Evolutionary conservation across 768 basidiomycete species (phyloP).

Genomic region (Thelephora ganbajun): DNA sequence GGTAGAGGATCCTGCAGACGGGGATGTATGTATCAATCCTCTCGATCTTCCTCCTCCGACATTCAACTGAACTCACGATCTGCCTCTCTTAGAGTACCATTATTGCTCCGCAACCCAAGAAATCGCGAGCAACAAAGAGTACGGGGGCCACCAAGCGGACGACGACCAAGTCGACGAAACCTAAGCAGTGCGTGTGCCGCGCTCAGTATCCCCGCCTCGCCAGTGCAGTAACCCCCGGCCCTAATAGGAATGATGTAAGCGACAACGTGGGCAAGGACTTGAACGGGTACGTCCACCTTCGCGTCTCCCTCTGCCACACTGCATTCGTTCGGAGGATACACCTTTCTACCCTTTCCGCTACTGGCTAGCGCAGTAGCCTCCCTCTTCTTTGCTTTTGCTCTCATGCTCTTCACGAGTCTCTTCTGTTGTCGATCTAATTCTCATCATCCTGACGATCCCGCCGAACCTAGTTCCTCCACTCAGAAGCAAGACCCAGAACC

Average conservation of each 20-base stretch:
- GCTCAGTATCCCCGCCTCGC: conserved; percentile 1
- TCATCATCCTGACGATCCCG: conserved; percentile 29
- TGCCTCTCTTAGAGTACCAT: neutral
- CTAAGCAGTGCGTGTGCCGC: conserved; percentile 3
- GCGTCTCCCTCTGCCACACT: neutral
- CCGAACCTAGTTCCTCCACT: conserved; percentile 8
- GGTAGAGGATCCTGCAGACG: conserved; percentile 3
- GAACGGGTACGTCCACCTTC: conserved; percentile 1
- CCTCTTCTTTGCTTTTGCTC: neutral
- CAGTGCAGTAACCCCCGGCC: neutral
- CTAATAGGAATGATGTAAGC: conserved; percentile 6
- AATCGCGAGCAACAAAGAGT: conserved; percentile 23
- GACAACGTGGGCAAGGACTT: neutral
- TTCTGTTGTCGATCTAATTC: conserved; percentile 49
- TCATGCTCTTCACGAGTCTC: conserved; percentile 13
- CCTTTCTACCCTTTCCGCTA: neutral
- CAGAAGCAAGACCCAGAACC: conserved; percentile 1
- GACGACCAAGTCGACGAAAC: neutral
- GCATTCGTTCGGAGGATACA: neutral
- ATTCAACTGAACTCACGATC: too few species aligned
- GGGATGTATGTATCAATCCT: neutral
- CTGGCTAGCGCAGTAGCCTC: neutral
- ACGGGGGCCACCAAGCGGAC: conserved; percentile 20
- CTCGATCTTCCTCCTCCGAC: too few species aligned
- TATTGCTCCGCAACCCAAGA: conserved; percentile 4